Conservation (phyloP, 1,284 basidiomycete genomes). For the Meira nashicola region DNA sequence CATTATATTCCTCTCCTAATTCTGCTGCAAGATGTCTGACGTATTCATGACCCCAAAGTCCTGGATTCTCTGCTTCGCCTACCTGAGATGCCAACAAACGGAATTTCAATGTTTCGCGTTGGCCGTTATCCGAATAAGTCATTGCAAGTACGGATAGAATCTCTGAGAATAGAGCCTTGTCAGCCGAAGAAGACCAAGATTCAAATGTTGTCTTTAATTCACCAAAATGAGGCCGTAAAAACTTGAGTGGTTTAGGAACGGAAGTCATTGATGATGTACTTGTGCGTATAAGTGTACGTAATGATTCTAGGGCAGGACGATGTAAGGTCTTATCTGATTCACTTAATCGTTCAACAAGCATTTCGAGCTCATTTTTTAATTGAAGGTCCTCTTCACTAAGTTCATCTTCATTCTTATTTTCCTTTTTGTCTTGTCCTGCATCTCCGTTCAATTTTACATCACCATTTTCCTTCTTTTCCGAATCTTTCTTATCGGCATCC, state of each 20-base stretch:
- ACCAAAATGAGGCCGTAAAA: conserved; percentile 89
- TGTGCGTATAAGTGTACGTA: conserved; percentile 88
- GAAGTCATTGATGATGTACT: conserved; percentile 99
- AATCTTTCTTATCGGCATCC: conserved; percentile 26
- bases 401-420: conserved; percentile 70
- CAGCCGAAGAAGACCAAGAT: conserved; percentile 27
- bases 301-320: conserved; percentile 83
- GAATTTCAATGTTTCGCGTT: conserved; percentile 76
- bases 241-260: conserved; percentile 98
- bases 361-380: conserved; percentile 90
- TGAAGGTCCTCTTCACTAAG: conserved; percentile 85
- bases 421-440: conserved; percentile 20
- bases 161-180: conserved; percentile 88
- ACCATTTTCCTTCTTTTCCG: conserved; percentile 27
- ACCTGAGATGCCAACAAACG: conserved; percentile 39
- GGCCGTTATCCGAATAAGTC: conserved; percentile 96
- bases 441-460: conserved; percentile 14
- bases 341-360: conserved; percentile 91
- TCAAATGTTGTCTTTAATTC: conserved; percentile 60
- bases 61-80: conserved; percentile 63
- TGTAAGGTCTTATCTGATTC: conserved; percentile 82
- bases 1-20: conserved; percentile 84
- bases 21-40: conserved; percentile 95
- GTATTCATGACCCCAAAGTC: conserved; percentile 98
- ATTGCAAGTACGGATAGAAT: conserved; percentile 99